Evolutionary conservation across 257 asterid species (phyloP), one percentile per base, ranked within the genome.

Genomic region (Capsicum chinense): DNA sequence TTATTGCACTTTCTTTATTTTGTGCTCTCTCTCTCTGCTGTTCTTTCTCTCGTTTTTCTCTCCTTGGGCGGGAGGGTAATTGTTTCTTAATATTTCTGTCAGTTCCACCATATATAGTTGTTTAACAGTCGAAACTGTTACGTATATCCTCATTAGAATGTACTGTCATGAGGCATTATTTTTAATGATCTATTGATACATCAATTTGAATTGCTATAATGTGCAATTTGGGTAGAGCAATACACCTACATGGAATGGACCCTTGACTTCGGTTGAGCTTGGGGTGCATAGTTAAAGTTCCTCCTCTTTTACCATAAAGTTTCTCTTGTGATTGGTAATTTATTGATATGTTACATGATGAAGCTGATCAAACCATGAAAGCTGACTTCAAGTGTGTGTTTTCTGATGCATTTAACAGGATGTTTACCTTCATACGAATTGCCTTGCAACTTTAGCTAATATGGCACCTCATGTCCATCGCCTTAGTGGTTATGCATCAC

Each of bases 401-500:
- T 68, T 84, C 81, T 87, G 80, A 87, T 83, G 70, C 83, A 84
- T 85, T 64, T 47, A 83, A 86, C 97, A 95, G 98, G 99, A 95
- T 89, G 88, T 95, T 86, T 95, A 92, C 92, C 98, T 95, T 82
- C 98, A 91, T 86, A 94, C 99, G 10, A 94, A 93, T 87, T 94
- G 98, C 85, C 96, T 95, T 81, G 99, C 97, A 85, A 92, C 93
- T 62, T 89, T 95, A 93, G 95, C 98, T 60, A 95, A 95, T 85
- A 94, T 95, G 97, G 97, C 98, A 81, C 97, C 99, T 84, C 95
- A 95, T 88, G 92, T 88, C 80, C 94, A 94, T 85, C 97, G 96
- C 81, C 87, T 94, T 86, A 94, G 93, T 90, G 95, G 97, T 74
- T 95, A 93, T 87, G 98, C 99, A 83, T 90, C 98, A 70, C 98